These are phyloP conservation scores for Chaetomium sp. DNA, from an alignment of 2,329 filamentous ascomycete genomes.

Conservation along the genomic window DNA sequence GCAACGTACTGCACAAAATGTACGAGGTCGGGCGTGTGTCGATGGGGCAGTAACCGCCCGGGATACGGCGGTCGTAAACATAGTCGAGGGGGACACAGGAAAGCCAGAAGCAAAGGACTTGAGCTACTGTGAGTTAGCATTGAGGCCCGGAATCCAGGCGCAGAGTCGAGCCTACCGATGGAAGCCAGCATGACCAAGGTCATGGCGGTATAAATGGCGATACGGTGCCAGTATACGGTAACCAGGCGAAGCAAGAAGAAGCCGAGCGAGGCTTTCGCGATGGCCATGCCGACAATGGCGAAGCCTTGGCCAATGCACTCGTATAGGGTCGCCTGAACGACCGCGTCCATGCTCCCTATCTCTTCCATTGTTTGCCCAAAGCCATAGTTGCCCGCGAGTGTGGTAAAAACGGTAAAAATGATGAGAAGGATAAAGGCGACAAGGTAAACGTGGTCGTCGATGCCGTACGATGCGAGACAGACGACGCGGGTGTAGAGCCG, in stretches of 20 bases:
- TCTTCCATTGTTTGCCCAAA: conserved; percentile 41
- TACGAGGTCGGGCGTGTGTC: conserved; percentile 27
- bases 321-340: conserved; percentile 33
- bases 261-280: conserved; percentile 45
- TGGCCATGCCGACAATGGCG: conserved; percentile 44
- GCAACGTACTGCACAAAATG: conserved; percentile 25
- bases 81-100: conserved; percentile 24
- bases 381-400: conserved; percentile 39
- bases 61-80: conserved; percentile 24
- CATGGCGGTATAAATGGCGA: conserved; percentile 42
- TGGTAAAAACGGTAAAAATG: conserved; percentile 41
- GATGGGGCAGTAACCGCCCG: conserved; percentile 23
- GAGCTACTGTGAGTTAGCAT: conserved; percentile 16
- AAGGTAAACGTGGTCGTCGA: conserved; percentile 43
- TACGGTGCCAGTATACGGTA: conserved; percentile 39
- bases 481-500: conserved; percentile 28
- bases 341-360: conserved; percentile 27
- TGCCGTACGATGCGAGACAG: conserved; percentile 39
- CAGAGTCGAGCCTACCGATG: conserved; percentile 19
- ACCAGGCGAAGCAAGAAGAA: conserved; percentile 46
- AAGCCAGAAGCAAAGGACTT: conserved; percentile 29
- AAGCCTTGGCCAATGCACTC: conserved; percentile 44
- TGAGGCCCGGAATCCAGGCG: too few species aligned
- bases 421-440: conserved; percentile 35
- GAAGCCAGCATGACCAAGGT: conserved; percentile 25